These are phyloP conservation scores for Euclidium syriacum DNA, from an alignment of 345 rosid species.

Conservation along the genomic window DNA sequence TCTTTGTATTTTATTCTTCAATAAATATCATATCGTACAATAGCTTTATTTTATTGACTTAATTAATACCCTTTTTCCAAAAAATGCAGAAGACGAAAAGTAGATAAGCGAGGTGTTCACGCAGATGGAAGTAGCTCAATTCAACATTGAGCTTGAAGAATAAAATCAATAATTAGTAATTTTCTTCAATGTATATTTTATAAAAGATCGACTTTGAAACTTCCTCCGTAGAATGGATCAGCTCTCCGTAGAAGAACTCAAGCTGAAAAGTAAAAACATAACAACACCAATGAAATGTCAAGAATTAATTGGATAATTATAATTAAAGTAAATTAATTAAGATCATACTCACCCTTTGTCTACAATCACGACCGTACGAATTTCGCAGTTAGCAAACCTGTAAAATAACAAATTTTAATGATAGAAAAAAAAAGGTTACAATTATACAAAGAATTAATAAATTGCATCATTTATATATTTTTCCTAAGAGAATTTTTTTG, in stretches of 20 bases:
- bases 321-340: background rate
- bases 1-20: background rate
- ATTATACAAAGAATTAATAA: background rate
- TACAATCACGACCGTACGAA: conserved; percentile 30
- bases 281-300: background rate
- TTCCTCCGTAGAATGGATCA: conserved; percentile 18
- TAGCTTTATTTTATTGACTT: background rate
- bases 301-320: background rate
- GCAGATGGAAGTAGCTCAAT: background rate
- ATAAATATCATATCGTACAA: background rate
- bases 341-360: conserved; percentile 28
- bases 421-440: background rate
- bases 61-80: background rate
- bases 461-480: background rate
- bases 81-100: background rate
- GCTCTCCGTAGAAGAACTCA: background rate
- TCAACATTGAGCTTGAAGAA: background rate
- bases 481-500: background rate
- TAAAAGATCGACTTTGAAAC: conserved; percentile 5
- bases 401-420: background rate
- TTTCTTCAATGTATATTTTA: background rate
- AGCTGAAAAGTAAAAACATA: conserved; percentile 13
- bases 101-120: background rate
- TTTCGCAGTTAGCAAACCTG: conserved; percentile 33
- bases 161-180: conserved; percentile 1